Percentiles rank a stretch among this genome's conserved stretches.
These are phyloP conservation scores for Pisolithus microcarpus DNA, from an alignment of 768 basidiomycete species.

Conservation along the genomic window DNA sequence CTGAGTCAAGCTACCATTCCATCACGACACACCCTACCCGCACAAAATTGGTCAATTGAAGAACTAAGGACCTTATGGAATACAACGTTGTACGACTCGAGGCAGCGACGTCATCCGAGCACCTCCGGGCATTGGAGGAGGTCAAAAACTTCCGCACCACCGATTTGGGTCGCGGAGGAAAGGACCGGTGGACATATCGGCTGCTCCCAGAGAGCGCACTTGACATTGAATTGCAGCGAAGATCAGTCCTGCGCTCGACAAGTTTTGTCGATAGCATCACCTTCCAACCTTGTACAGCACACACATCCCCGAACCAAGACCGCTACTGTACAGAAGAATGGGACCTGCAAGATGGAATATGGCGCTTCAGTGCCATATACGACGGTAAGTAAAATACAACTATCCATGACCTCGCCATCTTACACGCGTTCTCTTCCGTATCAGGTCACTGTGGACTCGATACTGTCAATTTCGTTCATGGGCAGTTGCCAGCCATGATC, in stretches of 20 bases:
- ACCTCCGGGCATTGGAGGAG: constrained; percentile 44
- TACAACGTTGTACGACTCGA: constrained; percentile 36
- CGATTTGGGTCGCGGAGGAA: constrained; percentile 47
- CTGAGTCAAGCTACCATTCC: constrained; percentile 7
- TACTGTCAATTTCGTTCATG: constrained; percentile 39
- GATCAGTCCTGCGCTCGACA: constrained; percentile 31
- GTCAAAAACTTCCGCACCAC: constrained; percentile 47
- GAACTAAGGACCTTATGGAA: constrained; percentile 11
- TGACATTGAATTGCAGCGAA: constrained; percentile 31
- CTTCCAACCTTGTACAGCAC: constrained; percentile 41
- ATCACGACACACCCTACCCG: constrained; percentile 9
- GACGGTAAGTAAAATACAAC: constrained; percentile 26
- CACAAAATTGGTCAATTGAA: not conserved
- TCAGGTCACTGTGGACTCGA: constrained; percentile 44
- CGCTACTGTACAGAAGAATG: constrained; percentile 35
- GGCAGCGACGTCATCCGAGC: constrained; percentile 40
- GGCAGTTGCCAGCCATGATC: constrained; percentile 35
- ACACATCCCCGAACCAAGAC: constrained; percentile 35
- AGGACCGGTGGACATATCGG: constrained; percentile 48
- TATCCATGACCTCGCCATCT: constrained; percentile 28
- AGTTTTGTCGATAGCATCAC: constrained; percentile 32
- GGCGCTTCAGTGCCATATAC: constrained; percentile 41
- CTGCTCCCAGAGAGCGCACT: constrained; percentile 36
- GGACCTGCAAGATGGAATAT: constrained; percentile 33
- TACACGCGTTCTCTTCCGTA: constrained; percentile 12